phyloP scores from a whole-genome alignment of 345 rosid genomes.

The Clausena lansium region DNA sequence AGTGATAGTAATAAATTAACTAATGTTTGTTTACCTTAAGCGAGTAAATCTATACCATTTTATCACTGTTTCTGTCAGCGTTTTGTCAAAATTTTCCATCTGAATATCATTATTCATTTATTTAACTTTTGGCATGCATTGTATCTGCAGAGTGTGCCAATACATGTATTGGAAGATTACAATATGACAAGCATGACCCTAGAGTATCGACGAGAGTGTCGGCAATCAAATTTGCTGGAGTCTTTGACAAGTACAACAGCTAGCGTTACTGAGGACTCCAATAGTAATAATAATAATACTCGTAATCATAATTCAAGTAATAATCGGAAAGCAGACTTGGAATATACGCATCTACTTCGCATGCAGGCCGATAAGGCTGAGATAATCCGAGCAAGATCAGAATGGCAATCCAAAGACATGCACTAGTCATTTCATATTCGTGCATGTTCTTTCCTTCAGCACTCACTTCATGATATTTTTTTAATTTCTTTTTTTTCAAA shows the following conservation, averaged over 20 bases:
- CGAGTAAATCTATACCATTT: too few relatives aligned
- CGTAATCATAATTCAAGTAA: slow-evolving; percentile 10
- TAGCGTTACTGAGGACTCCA: slow-evolving; percentile 15
- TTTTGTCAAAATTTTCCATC: too few relatives aligned
- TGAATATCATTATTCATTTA: too few relatives aligned
- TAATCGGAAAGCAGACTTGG: slow-evolving; percentile 33
- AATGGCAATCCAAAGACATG: slow-evolving; percentile 43
- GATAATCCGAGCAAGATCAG: slow-evolving; percentile 54
- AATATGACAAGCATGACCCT: slow-evolving; percentile 47
- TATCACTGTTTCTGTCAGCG: too few relatives aligned
- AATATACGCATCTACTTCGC: slow-evolving; percentile 48
- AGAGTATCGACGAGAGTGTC: slow-evolving; percentile 66
- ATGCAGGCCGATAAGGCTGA: slow-evolving; percentile 53
- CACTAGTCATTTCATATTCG: neutral
- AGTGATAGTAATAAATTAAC: too few relatives aligned
- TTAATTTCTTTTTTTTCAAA: neutral
- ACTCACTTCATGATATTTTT: neutral
- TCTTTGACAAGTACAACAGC: slow-evolving; percentile 44
- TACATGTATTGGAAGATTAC: slow-evolving; percentile 44
- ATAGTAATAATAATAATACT: neutral
- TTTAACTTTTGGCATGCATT: too few relatives aligned
- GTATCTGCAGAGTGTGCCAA: slow-evolving; percentile 54
- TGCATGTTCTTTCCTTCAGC: neutral
- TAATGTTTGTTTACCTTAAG: too few relatives aligned
- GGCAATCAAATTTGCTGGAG: slow-evolving; percentile 49